Evolutionary conservation across 2,329 filamentous ascomycete genomes (phyloP).

Genomic region (Penicillium hordei): DNA sequence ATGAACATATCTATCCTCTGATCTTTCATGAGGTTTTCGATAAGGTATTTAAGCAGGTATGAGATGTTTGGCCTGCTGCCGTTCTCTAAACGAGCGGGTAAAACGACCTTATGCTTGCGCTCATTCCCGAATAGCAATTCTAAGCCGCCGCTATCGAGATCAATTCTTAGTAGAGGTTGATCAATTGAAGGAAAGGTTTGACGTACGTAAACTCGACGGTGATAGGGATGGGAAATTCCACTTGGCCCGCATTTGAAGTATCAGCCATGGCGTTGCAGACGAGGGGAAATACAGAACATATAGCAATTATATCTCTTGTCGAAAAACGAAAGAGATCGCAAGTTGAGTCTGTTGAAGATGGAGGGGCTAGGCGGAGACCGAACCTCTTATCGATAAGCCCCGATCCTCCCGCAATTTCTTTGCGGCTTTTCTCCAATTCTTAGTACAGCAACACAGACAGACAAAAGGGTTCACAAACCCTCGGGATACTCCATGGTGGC

Average conservation of each 20-base stretch:
- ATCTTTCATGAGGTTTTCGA: conserved; percentile 80
- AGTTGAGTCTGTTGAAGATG: conserved; percentile 5
- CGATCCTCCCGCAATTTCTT: conserved; percentile 23
- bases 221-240: conserved; percentile 51
- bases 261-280: conserved; percentile 5
- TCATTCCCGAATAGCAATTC: conserved; percentile 91
- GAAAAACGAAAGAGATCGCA: conserved; percentile 1
- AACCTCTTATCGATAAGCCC: conserved; percentile 43
- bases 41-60: conserved; percentile 76
- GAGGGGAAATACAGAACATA: neutral
- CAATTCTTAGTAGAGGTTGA: conserved; percentile 8
- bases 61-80: conserved; percentile 67
- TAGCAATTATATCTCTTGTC: neutral
- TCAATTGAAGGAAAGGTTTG: conserved; percentile 4
- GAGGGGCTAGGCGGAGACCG: conserved; percentile 18
- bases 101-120: conserved; percentile 66
- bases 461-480: neutral
- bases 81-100: conserved; percentile 64
- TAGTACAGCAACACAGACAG: neutral
- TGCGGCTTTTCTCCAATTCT: conserved; percentile 22
- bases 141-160: conserved; percentile 69
- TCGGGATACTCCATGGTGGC: conserved; percentile 37
- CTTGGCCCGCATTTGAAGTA: conserved; percentile 7
- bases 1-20: conserved; percentile 84
- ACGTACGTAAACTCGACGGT: conserved; percentile 72